Evolutionary conservation across 345 rosid genomes (phyloP).

Genomic region (Euphorbia tirucalli): DNA sequence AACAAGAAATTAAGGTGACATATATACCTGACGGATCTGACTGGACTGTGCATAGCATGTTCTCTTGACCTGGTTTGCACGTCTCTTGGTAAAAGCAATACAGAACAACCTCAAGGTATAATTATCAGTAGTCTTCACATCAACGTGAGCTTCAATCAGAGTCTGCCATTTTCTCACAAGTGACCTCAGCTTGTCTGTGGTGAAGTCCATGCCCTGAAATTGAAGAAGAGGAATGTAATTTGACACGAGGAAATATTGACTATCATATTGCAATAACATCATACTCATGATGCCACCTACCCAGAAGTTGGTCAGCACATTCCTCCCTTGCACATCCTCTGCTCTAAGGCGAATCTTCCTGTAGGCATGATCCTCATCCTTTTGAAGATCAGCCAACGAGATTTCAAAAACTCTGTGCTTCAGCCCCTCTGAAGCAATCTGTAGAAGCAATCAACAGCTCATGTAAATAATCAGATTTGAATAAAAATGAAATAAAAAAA

Average conservation of each 20-base stretch:
- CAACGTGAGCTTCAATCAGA: conserved; percentile 33
- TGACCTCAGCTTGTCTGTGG: conserved; percentile 34
- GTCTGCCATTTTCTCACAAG: conserved; percentile 34
- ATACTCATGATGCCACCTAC: conserved; percentile 1
- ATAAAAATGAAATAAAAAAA: neutral
- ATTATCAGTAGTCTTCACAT: conserved; percentile 32
- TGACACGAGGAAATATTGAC: neutral
- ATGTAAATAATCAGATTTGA: neutral
- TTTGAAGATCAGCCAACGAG: conserved; percentile 88
- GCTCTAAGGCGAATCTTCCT: conserved; percentile 94
- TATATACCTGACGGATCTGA: conserved; percentile 28
- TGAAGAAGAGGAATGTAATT: neutral
- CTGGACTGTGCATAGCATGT: conserved; percentile 37
- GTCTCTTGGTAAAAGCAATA: conserved; percentile 31
- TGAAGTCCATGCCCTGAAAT: conserved; percentile 33
- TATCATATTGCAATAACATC: neutral
- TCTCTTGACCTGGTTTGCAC: conserved; percentile 34
- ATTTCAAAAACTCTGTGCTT: conserved; percentile 90
- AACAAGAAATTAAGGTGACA: neutral
- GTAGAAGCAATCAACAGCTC: neutral
- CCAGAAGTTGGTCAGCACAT: conserved; percentile 34
- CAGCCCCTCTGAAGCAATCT: conserved; percentile 97
- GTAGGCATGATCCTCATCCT: conserved; percentile 82
- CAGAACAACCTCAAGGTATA: conserved; percentile 31
- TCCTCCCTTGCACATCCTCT: conserved; percentile 90